A percentile compares a stretch with the other conserved stretches of the same genome.
Evolutionary conservation across 2,329 filamentous ascomycete species (phyloP).

Genomic region (Neurospora sp.): DNA sequence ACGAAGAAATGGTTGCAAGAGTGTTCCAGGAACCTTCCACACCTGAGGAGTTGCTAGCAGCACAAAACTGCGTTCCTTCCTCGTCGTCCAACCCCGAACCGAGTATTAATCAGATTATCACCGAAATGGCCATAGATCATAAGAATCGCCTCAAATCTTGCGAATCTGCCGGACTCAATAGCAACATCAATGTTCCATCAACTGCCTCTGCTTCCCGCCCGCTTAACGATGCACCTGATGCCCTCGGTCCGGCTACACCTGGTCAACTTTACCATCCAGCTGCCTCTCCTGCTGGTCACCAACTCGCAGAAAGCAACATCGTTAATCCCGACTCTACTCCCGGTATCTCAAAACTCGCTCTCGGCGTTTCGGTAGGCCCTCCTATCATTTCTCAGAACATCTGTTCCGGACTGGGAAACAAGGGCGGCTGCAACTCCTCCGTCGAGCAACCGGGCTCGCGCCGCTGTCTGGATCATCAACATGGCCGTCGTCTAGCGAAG

Average conservation of each 20-base stretch:
- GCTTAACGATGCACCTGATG: background rate
- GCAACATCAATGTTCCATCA: background rate
- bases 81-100: too few species aligned
- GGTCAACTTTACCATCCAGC: background rate
- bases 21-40: too few species aligned
- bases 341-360: background rate
- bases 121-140: background rate
- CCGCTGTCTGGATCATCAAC: background rate
- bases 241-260: background rate
- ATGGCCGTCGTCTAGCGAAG: rapidly evolving
- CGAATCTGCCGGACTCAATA: background rate
- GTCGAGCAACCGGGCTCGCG: background rate
- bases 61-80: too few species aligned
- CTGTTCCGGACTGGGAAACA: rapidly evolving
- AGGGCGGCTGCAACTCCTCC: background rate
- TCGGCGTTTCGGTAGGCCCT: background rate
- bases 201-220: background rate
- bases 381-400: background rate
- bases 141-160: background rate
- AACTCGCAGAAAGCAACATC: background rate
- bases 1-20: too few species aligned
- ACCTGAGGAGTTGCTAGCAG: too few species aligned
- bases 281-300: background rate
- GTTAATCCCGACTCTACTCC: background rate
- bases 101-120: background rate